phyloP scores from a whole-genome alignment of 306 rosid species.

The Sesbania bispinosa region DNA sequence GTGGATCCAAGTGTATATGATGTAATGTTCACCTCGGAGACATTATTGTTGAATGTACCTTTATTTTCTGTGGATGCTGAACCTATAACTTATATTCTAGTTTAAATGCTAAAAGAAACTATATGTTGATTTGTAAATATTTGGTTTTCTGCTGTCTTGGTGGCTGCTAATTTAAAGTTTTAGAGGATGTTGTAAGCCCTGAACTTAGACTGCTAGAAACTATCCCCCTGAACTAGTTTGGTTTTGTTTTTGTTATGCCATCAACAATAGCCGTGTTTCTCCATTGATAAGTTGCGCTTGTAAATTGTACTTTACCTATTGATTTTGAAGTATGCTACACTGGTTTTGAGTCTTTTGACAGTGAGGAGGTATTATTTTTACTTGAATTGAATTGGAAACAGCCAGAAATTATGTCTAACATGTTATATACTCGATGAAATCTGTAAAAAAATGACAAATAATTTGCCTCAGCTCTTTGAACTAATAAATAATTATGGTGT shows the following conservation, averaged over 20 bases:
- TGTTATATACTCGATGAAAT: neutral
- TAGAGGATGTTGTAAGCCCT: neutral
- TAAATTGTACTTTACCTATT: neutral
- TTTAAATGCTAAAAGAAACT: neutral
- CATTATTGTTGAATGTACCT: neutral
- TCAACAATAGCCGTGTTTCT: neutral
- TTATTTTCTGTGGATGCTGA: slow-evolving; percentile 1
- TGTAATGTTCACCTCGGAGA: neutral
- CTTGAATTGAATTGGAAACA: neutral
- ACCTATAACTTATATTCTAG: neutral
- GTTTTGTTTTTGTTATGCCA: neutral
- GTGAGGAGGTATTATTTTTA: neutral
- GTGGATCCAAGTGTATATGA: neutral
- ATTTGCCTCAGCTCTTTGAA: neutral
- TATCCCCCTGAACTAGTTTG: neutral
- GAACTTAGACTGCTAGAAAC: neutral
- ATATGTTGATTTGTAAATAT: neutral
- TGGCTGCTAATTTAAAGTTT: neutral
- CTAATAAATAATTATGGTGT: neutral
- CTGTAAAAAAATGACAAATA: neutral
- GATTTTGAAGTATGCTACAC: neutral
- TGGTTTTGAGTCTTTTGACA: too few relatives aligned
- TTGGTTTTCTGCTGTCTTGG: slow-evolving; percentile 6
- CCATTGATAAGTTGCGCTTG: neutral
- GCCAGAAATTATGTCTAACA: neutral